Base-by-base conservation (phyloP, 306 rosid genomes). In the Ziziphus jujuba region DNA sequence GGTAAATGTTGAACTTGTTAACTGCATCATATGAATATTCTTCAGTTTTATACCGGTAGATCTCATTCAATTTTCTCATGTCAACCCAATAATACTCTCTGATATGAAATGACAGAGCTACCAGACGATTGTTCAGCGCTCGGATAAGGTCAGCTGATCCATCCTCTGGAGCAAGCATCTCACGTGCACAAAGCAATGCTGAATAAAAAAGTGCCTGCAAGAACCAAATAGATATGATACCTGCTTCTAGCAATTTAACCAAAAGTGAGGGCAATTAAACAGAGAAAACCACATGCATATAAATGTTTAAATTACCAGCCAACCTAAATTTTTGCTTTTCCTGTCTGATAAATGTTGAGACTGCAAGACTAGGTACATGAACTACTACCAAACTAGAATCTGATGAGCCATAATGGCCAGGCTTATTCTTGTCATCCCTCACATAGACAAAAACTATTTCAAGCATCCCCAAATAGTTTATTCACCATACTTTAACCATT, bases 1-100 rank as follows among this genome's bases (percentile, higher is more conserved):
- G 92, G 74, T 84, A 88, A 63, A 91, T 88, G 85, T 91, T 91
- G 85, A 91, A 91, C 77, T 91, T 91, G 63, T 91, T 88, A 33
- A 91, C 91, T 44, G 97, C 97, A 79, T 88, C 92, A 65, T 79
- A 86, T 6, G 97, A 91, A 79, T 91, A 91, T 72, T 91, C 92
- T 73, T 91, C 96, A 38, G 97, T 88, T 77, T 80, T 86, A 85
- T 88, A 91, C 34, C 96, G 92, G 71, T 91, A 91, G 61, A 91
- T 88, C 77, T 91, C 97, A 43, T 91, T 91, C 71, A 91, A 63
- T 22, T 82, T 88, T 75, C 76, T 81, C 81, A 88, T 8, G 80
- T 91, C 89, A 68, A 88, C 59, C 97, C 97, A 91, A 79, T 88
- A 91, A 79, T 91, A 88, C 77, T 88, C 92, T 75, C 92, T 75